Evolutionary conservation across 495 filamentous ascomycete species (phyloP), one percentile per base, ranked within the genome.

Genomic region (Penicillium silybi): DNA sequence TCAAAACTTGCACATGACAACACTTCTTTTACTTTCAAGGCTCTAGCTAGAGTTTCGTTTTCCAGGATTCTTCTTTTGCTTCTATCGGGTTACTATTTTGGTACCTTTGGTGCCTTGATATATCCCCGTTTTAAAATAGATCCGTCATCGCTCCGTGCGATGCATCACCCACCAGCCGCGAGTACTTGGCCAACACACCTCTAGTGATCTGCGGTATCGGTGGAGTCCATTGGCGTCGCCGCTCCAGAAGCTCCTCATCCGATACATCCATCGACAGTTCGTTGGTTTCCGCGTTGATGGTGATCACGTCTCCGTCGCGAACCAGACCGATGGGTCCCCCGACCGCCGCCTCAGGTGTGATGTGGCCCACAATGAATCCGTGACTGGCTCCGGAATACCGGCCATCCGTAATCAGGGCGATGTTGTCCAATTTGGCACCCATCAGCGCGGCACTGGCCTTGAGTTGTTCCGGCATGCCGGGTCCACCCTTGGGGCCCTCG

Each of bases 381-480:
- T 97, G 93, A 52, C 81, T 86, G 6, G 92, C 93, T 7, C 93
- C 93, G 19, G 81, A 87, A 62, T 97, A 98, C 38, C 93, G 75
- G 0, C 93, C 93, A 67, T 98, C 93, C 0, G 93, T 98, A 22
- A 97, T 89, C 9, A 98, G 74, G 1, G 93, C 93, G 17, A 97
- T 83, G 57, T 96, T 96, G 52, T 71, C 87, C 41, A 98, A 72
- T 19, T 86, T 87, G 8, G 93, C 93, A 20, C 93, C 93, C 89
- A 96, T 96, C 26, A 98, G 84, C 6, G 89, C 88, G 1, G 91
- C 92, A 54, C 81, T 87, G 8, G 93, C 87, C 63, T 87, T 90
- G 27, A 96, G 79, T 73, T 96, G 91, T 70, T 98, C 93, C n/a
- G 93, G 93, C 93, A 98, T 98, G 15, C 93, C 93, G 6, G 93